Evolutionary conservation across 2,329 filamentous ascomycete species (phyloP), one percentile per base, ranked within the genome.

Genomic region (Zymoseptoria brevis): DNA sequence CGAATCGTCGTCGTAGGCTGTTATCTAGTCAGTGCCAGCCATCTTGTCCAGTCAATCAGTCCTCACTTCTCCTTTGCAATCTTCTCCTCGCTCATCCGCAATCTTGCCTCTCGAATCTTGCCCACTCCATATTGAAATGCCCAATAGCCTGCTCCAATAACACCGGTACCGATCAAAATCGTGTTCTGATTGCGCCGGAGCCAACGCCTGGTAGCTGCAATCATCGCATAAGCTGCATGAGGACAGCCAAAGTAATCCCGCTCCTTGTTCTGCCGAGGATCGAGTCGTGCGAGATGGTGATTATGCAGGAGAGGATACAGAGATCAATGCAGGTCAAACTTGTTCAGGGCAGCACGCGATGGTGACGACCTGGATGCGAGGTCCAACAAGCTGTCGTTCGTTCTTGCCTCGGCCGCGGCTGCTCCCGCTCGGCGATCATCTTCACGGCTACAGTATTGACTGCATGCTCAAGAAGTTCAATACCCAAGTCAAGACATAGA

Each of bases 41-140:
- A 19, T 51, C 16, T 16, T 41, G 41, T 56, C 50, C 11, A 51
- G 19, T 21, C 19, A 22, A 6, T 51, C 8, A n/a, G 22, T 8
- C 70, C 84, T 68, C 78, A 96, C 93, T 99, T 99, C 78, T 99
- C 94, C 74, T 93, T 92, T 56, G 93, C 89, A 73, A 96, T 95
- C 70, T 91, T 87, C 71, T 97, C 94, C 75, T 90, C 93, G 76
- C 88, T 92, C 89, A 96, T 95, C 74, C 93, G 91, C 82, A 96
- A 91, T 66, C 92, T 86, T 68, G 93, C 91, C 75, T 97, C 92
- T 66, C 88, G 88, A 70, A 97, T 87, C 81, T 96, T 97, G 69
- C 83, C 84, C 71, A 96, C 75, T 66, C 96, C 85, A 86, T 96
- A 99, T 75, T 96, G 91, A 48, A 90, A 90, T 58, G 89, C 92